These are phyloP conservation scores for Tricholoma furcatifolium DNA, from an alignment of 768 basidiomycete species.

Conservation along the genomic window DNA sequence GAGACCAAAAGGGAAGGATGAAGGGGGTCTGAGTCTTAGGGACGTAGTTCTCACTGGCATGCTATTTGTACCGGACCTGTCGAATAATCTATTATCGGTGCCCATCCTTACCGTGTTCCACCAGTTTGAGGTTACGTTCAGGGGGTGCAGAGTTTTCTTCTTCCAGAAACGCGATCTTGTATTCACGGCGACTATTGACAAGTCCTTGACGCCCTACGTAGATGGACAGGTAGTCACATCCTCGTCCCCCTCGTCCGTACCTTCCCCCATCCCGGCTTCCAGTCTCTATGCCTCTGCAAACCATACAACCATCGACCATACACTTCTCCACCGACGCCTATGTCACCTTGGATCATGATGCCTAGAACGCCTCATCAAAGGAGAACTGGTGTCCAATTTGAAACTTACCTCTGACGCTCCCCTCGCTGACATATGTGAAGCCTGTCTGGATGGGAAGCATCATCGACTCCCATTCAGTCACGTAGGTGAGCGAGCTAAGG, in stretches of 20 bases:
- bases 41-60: slow-evolving; percentile 2
- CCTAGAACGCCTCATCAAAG: neutral
- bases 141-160: neutral
- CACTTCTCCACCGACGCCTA: neutral
- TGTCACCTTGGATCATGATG: neutral
- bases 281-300: no score
- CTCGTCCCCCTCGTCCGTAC: no score
- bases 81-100: no score
- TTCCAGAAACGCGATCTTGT: neutral
- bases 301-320: neutral
- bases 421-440: neutral
- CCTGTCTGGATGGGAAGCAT: neutral
- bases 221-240: neutral
- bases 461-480: neutral
- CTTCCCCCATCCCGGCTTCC: neutral
- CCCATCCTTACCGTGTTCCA: neutral
- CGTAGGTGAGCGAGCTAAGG: no score
- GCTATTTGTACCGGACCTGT: slow-evolving; percentile 3
- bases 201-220: neutral
- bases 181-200: neutral
- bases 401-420: neutral
- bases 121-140: neutral
- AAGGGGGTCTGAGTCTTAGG: neutral
- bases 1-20: neutral
- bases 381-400: neutral